Conservation (phyloP, 352 stramenopile genomes). For the Phytophthora pistaciae region DNA sequence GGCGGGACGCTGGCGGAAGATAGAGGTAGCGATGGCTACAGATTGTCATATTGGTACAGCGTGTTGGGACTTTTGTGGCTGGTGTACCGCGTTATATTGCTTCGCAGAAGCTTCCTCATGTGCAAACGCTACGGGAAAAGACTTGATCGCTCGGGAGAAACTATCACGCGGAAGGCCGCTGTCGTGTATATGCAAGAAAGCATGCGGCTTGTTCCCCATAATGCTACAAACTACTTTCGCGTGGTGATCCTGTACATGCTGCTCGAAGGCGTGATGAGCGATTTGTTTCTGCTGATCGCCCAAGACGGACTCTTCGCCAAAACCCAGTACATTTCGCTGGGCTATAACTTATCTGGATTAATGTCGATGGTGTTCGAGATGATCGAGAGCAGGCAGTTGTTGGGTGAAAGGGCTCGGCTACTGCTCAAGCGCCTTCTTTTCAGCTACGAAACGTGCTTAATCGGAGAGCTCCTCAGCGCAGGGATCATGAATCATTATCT, state of each 20-base stretch:
- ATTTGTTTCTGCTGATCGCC: conserved; percentile 33
- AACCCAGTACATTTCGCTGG: conserved; percentile 31
- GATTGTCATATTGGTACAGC: conserved; percentile 24
- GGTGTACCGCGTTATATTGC: conserved; percentile 19
- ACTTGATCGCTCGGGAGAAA: background rate
- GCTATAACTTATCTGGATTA: conserved; percentile 28
- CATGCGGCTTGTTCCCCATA: conserved; percentile 13
- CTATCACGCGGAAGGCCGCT: background rate
- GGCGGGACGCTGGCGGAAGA: conserved; percentile 11
- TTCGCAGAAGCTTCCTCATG: conserved; percentile 20
- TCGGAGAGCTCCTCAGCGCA: conserved; percentile 16
- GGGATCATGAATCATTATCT: conserved; percentile 13
- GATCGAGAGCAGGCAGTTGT: conserved; percentile 15
- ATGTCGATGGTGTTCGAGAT: conserved; percentile 33
- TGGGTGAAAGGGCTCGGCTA: background rate
- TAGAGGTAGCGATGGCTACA: conserved; percentile 9
- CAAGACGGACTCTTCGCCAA: conserved; percentile 16
- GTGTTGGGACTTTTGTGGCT: conserved; percentile 16
- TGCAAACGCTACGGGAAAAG: conserved; percentile 6
- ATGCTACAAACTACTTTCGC: conserved; percentile 12
- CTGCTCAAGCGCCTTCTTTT: conserved; percentile 19
- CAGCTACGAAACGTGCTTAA: conserved; percentile 17
- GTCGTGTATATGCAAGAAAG: conserved; percentile 22
- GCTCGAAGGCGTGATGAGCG: conserved; percentile 30
- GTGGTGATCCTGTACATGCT: conserved; percentile 18